Percentiles rank a stretch among this genome's conserved stretches.
Conservation (phyloP, 1,139 yeast genomes). For the Petasospora fabianii region DNA sequence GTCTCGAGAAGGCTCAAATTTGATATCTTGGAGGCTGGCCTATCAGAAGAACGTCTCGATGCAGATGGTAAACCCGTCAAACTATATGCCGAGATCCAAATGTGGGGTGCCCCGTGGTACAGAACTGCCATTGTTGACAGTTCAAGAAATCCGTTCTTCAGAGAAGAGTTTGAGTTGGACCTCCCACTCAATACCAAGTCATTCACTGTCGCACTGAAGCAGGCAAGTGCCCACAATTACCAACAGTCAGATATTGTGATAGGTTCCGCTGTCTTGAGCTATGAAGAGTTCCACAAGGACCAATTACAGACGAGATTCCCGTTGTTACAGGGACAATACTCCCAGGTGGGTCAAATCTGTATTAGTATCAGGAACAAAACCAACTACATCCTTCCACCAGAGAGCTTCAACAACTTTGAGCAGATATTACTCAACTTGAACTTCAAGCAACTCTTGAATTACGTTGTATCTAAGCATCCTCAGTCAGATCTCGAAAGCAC, state of each 20-base stretch:
- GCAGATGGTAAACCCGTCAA: slow-evolving; percentile 29
- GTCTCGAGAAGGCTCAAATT: slow-evolving; percentile 51
- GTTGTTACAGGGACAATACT: slow-evolving; percentile 26
- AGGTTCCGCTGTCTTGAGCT: slow-evolving; percentile 55
- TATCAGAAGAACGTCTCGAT: slow-evolving; percentile 8
- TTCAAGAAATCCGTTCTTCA: slow-evolving; percentile 61
- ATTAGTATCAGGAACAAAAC: slow-evolving; percentile 52
- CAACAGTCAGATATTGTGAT: slow-evolving; percentile 33
- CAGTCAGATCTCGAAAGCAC: slow-evolving; percentile 43
- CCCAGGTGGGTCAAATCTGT: slow-evolving; percentile 51
- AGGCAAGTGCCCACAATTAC: slow-evolving; percentile 26
- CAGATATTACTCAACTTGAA: slow-evolving; percentile 51
- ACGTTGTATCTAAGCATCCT: slow-evolving; percentile 29
- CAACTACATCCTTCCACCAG: slow-evolving; percentile 57
- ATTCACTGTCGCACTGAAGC: slow-evolving; percentile 49
- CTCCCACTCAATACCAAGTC: slow-evolving; percentile 52
- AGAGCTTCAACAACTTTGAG: slow-evolving; percentile 57
- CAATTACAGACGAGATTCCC: slow-evolving; percentile 33
- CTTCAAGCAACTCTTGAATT: slow-evolving; percentile 46
- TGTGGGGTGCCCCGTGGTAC: slow-evolving; percentile 72
- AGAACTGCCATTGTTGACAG: slow-evolving; percentile 58
- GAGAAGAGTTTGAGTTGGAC: slow-evolving; percentile 58
- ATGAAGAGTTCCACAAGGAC: slow-evolving; percentile 42
- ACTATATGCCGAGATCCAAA: slow-evolving; percentile 56
- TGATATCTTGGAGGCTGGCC: slow-evolving; percentile 52